Evolutionary conservation across 2,329 filamentous ascomycete species (phyloP), one percentile per base, ranked within the genome.

Genomic region (Calonectria pauciramosa): DNA sequence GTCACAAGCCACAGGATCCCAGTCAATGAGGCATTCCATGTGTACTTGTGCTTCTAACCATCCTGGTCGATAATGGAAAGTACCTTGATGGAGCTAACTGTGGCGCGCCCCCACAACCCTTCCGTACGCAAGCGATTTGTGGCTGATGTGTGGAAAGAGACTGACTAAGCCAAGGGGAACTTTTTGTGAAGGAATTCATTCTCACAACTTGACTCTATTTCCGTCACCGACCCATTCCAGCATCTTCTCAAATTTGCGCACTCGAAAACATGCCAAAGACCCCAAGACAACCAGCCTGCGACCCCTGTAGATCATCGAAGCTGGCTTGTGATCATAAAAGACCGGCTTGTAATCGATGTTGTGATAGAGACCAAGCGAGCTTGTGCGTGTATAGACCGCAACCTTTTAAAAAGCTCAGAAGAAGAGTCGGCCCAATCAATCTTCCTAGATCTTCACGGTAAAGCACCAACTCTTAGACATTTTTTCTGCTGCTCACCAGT

Each of bases 231-330:
- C 44, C 3, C n/a, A 4, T 4, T 2, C 7, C 20, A n/a, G n/a
- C 10, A 23, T 47, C 18, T 23, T 47, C 4, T 23, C n/a, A 47
- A 47, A 11, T 13, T 47, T 10, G 4, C 44, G 13, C n/a, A 3
- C 10, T n/a, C 44, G 1, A n/a, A 32, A 47, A 10, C 18, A 65
- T 65, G 60, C 20, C 18, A 13, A 67, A 49, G 38, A 16, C 34
- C 5, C 41, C 30, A 26, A 71, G 67, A 20, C 47, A 56, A 8
- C 70, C 71, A 3, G 80, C 80, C 1, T 81, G 83, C 78, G 74
- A 84, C 75, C 59, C 84, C 68, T 75, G 84, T 77, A 54, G 84
- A 76, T 49, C 66, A 10, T 73, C 80, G 4, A 82, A 82, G 54
- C 69, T 81, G 18, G 80, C 78, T 3, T 79, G 79, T 72, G 76